Conservation (phyloP, 805 yeast genomes). For the Maudiozyma serrabonitensis region DNA sequence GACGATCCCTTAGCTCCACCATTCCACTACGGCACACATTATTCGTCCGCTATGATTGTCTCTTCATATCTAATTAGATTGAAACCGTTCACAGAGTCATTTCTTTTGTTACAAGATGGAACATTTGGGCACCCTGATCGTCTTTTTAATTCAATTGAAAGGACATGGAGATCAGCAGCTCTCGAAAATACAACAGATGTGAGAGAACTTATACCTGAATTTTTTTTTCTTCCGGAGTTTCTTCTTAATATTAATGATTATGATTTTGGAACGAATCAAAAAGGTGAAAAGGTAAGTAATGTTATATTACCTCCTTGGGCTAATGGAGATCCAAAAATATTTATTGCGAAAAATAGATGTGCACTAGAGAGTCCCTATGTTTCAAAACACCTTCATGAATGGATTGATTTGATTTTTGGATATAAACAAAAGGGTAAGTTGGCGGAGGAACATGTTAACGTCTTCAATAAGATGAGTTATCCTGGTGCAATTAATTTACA, state of each 20-base stretch:
- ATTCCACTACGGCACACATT: constrained; percentile 89
- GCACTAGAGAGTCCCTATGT: constrained; percentile 81
- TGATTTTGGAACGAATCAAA: constrained; percentile 63
- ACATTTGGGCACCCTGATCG: constrained; percentile 84
- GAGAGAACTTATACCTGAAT: constrained; percentile 79
- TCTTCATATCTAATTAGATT: constrained; percentile 68
- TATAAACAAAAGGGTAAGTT: constrained; percentile 63
- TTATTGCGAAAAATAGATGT: constrained; percentile 65
- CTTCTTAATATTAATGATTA: constrained; percentile 53
- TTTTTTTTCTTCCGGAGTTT: constrained; percentile 74
- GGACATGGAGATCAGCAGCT: constrained; percentile 76
- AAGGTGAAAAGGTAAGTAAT: constrained; percentile 43
- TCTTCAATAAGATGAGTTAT: constrained; percentile 76
- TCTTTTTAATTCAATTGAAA: constrained; percentile 60
- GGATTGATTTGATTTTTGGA: constrained; percentile 86
- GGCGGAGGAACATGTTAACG: constrained; percentile 60
- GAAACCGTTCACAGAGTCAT: constrained; percentile 74
- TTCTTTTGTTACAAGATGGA: constrained; percentile 73
- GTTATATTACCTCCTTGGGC: constrained; percentile 83
- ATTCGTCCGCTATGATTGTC: constrained; percentile 90
- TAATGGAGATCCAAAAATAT: constrained; percentile 60
- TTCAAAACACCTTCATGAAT: constrained; percentile 60
- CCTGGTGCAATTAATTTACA: constrained; percentile 78
- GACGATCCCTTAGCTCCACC: constrained; percentile 56
- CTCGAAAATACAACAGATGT: constrained; percentile 79